These are phyloP conservation scores for Tilletia horrida DNA, from an alignment of 1,284 basidiomycete species.

Conservation along the genomic window DNA sequence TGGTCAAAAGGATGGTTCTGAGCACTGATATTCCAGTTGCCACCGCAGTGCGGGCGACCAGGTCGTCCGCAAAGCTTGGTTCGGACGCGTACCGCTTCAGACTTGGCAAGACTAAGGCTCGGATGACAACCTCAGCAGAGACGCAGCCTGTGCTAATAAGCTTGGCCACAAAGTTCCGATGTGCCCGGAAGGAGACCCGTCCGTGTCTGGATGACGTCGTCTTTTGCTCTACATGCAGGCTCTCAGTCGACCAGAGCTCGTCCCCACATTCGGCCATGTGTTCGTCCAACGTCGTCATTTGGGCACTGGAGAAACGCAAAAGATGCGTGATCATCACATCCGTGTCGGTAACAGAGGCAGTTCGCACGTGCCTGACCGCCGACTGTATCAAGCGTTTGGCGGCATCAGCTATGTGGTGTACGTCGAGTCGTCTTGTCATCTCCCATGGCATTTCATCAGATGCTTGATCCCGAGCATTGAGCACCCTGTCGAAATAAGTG, in stretches of 20 bases:
- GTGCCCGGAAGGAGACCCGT: constrained; percentile 8
- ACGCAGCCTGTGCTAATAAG: neutral
- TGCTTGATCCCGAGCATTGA: neutral
- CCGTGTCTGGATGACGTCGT: neutral
- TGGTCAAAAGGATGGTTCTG: neutral
- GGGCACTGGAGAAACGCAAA: neutral
- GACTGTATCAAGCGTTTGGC: neutral
- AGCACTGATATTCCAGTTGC: neutral
- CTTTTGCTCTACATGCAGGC: neutral
- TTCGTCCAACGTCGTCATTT: constrained; percentile 3
- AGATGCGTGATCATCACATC: neutral
- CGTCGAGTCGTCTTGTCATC: neutral
- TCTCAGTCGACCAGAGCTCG: constrained; percentile 5
- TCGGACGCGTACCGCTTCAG: neutral
- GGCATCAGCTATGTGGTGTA: neutral
- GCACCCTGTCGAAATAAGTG: neutral
- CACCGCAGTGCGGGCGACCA: neutral
- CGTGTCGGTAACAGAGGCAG: neutral
- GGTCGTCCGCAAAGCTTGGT: neutral
- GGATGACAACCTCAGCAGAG: neutral
- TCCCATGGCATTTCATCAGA: neutral
- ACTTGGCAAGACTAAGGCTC: neutral
- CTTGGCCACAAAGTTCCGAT: neutral
- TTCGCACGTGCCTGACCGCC: constrained; percentile 3
- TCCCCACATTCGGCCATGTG: neutral